phyloP scores from a whole-genome alignment of 1,139 yeast genomes.

The Pichia cactophila region DNA sequence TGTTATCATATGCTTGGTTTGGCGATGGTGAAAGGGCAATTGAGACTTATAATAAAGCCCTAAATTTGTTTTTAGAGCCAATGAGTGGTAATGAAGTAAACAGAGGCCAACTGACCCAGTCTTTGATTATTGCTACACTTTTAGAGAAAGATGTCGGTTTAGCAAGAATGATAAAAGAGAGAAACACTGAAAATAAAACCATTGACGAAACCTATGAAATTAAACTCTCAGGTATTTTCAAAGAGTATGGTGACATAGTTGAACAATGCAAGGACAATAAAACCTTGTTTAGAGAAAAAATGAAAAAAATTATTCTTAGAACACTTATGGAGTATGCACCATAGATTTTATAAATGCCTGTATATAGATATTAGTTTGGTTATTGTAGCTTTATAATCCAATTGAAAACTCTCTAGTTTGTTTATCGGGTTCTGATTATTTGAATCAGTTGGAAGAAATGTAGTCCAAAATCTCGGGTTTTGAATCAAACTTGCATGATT shows the following conservation, averaged over 20 bases:
- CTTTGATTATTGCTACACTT: conserved; percentile 43
- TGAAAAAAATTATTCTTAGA: conserved; percentile 16
- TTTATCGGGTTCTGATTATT: no score
- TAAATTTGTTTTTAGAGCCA: conserved; percentile 18
- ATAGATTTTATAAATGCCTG: neutral
- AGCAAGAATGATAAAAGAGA: conserved; percentile 54
- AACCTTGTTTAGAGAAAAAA: conserved; percentile 10
- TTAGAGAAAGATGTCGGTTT: conserved; percentile 51
- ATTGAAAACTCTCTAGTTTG: no score
- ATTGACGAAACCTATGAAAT: conserved; percentile 39
- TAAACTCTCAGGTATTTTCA: conserved; percentile 40
- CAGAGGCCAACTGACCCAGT: conserved; percentile 45
- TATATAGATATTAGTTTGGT: neutral
- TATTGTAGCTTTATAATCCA: neutral
- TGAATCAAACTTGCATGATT: neutral
- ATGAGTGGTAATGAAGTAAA: conserved; percentile 30
- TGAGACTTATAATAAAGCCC: conserved; percentile 43
- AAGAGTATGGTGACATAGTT: conserved; percentile 46
- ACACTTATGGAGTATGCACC: conserved; percentile 19
- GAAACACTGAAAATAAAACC: conserved; percentile 39
- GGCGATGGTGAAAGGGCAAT: conserved; percentile 38
- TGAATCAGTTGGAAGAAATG: no score
- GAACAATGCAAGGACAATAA: conserved; percentile 18
- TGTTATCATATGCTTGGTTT: conserved; percentile 42
- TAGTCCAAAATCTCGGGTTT: no score